Evolutionary conservation across 305 asterid species (phyloP), one percentile per base, ranked within the genome.

Genomic region (Nicotiana rustica): DNA sequence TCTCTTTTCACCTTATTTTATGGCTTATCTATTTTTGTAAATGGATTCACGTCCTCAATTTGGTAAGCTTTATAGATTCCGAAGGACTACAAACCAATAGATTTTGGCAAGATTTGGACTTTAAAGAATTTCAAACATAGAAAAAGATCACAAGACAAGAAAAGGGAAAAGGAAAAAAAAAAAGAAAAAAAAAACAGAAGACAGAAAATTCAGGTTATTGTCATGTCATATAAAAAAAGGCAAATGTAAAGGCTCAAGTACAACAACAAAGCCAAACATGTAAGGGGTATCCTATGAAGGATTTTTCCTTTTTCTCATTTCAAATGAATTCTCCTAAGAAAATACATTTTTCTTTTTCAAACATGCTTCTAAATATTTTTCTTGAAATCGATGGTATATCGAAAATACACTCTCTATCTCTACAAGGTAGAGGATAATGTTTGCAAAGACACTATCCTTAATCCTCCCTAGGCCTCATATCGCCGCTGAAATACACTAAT

Each of bases 261-360:
- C 59, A 41, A 69, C 77, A 33, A 69, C 33, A 69, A 41, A 18
- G 21, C 57, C 77, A 41, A 69, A 38, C 33, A 38, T 41, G 57
- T 38, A 69, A 69, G 57, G 6, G 77, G 77, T 10, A 69, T 69
- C 77, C 59, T 18, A 69, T 69, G 77, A 9, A 35, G 4, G 41
- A 4, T 35, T 67, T 33, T 62, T 61, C n/a, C 3, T 10, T 1
- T 10, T 4, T 5, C 36, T 33, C 36, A 33, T 25, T 25, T 25
- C 29, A 25, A 25, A 25, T 25, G 29, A 25, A 25, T 25, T 25
- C 29, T 25, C 29, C 36, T 33, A 3, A 33, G 4, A 33, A 33
- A 33, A 33, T 4, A 33, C 29, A 25, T 25, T 25, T 25, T 25
- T 25, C 36, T 9, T 9, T 9, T 9, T 8, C 9, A 2, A 2